phyloP scores from a whole-genome alignment of 257 asterid genomes.

The Petunia secreta region DNA sequence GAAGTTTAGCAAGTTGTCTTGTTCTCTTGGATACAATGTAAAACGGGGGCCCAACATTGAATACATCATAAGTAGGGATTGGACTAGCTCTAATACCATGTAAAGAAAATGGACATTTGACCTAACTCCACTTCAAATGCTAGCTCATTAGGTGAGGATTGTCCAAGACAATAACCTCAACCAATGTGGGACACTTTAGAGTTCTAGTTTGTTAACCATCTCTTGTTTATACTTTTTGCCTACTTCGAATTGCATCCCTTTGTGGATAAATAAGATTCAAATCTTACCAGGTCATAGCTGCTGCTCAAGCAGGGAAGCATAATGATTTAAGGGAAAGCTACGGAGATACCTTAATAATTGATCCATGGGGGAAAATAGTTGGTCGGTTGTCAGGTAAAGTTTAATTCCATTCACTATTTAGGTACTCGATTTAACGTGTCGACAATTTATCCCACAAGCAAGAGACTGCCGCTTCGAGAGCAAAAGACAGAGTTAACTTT shows the following conservation, averaged over 20 bases:
- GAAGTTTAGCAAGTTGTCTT: background rate
- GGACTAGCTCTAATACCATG: no score
- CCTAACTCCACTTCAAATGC: no score
- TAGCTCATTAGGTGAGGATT: no score
- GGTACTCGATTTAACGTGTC: background rate
- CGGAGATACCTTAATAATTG: constrained; percentile 83
- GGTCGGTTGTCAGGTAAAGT: constrained; percentile 62
- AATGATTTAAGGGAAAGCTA: constrained; percentile 78
- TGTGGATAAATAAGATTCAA: constrained; percentile 16
- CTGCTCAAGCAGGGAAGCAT: constrained; percentile 93
- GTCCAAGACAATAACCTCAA: no score
- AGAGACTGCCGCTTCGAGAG: background rate
- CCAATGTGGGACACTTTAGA: background rate
- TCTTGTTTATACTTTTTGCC: background rate
- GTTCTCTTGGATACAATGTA: background rate
- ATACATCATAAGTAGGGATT: no score
- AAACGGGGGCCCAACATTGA: no score
- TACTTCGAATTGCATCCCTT: background rate
- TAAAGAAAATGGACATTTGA: no score
- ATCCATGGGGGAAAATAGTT: constrained; percentile 90
- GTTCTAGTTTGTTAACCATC: background rate
- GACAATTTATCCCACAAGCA: background rate
- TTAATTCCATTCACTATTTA: background rate
- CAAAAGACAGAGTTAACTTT: background rate
- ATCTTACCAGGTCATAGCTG: constrained; percentile 69